These are phyloP conservation scores for Tolypocladium inflatum DNA, from an alignment of 2,329 filamentous ascomycete species.

Conservation along the genomic window DNA sequence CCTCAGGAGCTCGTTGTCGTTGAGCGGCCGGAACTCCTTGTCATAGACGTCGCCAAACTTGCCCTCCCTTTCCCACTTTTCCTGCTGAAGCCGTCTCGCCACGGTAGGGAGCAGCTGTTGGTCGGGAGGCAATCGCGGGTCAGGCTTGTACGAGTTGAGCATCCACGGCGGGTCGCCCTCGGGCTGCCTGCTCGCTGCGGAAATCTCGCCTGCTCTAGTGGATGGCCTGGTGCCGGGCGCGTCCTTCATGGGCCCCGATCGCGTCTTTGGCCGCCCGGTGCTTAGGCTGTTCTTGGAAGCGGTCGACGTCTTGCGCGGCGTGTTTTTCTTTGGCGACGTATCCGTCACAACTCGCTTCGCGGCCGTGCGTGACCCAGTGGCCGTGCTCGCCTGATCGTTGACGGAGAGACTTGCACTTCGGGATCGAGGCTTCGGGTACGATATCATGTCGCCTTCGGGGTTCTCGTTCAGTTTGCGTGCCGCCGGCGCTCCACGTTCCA, in stretches of 20 bases:
- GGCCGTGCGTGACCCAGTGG: constrained; percentile 11
- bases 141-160: constrained; percentile 88
- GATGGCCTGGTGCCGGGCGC: constrained; percentile 45
- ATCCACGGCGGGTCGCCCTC: constrained; percentile 97
- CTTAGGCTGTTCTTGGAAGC: constrained; percentile 30
- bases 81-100: constrained; percentile 81
- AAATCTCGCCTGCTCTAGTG: constrained; percentile 51
- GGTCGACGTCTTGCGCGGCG: constrained; percentile 34
- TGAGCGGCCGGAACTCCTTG: constrained; percentile 76
- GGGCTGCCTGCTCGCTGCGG: constrained; percentile 51
- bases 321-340: constrained; percentile 43
- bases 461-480: constrained; percentile 48
- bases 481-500: constrained; percentile 65
- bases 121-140: constrained; percentile 86
- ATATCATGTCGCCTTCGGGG: constrained; percentile 48
- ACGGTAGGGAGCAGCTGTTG: constrained; percentile 94
- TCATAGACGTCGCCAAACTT: constrained; percentile 80
- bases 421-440: constrained; percentile 52
- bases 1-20: constrained; percentile 47
- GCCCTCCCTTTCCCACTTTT: constrained; percentile 90
- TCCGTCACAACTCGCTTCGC: constrained; percentile 37
- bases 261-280: constrained; percentile 50
- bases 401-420: constrained; percentile 59
- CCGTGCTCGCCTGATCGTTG: constrained; percentile 12
- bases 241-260: constrained; percentile 44